phyloP scores from a whole-genome alignment of 768 basidiomycete species.

The Lentinula edodes region DNA sequence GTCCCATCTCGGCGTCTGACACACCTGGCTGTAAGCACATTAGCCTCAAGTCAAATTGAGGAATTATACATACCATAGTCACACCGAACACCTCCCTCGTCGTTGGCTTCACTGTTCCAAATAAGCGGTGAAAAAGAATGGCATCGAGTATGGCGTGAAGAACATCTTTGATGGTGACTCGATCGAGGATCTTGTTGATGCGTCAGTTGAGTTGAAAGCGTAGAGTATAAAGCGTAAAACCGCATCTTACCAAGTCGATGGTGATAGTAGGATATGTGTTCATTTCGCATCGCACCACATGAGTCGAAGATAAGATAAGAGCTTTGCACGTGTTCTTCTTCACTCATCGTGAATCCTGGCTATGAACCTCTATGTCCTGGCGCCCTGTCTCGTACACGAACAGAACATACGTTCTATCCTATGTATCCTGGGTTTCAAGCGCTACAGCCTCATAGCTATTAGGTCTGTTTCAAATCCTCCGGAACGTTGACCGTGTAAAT shows the following conservation, averaged over 20 bases:
- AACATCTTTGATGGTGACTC: background rate
- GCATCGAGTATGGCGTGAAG: conserved; percentile 52
- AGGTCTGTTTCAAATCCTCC: too few relatives aligned
- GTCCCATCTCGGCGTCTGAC: conserved; percentile 65
- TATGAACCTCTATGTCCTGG: too few relatives aligned
- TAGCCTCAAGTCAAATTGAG: background rate
- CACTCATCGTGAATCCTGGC: background rate
- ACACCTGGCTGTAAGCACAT: conserved; percentile 58
- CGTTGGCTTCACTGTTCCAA: conserved; percentile 73
- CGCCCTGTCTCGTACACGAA: too few relatives aligned
- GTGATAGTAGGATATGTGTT: conserved; percentile 5
- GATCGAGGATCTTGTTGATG: background rate
- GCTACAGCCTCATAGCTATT: too few relatives aligned
- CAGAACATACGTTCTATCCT: too few relatives aligned
- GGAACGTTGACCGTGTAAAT: too few relatives aligned
- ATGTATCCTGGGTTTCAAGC: too few relatives aligned
- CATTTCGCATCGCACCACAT: background rate
- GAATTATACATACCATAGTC: conserved; percentile 56
- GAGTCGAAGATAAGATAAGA: background rate
- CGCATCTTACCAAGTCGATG: background rate
- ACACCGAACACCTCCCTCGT: conserved; percentile 79
- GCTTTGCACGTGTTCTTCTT: background rate
- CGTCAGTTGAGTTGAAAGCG: background rate
- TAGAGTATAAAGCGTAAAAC: background rate
- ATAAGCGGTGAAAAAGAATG: conserved; percentile 78